These are phyloP conservation scores for Globisporangium canariense DNA, from an alignment of 352 stramenopile species.

Conservation along the genomic window DNA sequence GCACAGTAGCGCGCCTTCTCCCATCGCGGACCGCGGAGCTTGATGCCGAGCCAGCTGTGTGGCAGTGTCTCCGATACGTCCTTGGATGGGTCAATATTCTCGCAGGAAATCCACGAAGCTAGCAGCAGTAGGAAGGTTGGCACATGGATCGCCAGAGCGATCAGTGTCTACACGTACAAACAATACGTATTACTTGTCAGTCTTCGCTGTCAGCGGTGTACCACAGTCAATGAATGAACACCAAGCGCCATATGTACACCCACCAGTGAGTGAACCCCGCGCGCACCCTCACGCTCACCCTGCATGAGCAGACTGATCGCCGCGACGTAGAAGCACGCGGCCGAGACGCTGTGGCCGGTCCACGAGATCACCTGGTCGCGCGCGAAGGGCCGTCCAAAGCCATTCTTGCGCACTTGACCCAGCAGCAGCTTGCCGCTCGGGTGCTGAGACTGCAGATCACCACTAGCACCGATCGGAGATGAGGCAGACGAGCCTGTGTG, in stretches of 20 bases:
- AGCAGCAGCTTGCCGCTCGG: constrained; percentile 22
- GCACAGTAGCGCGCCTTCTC: constrained; percentile 81
- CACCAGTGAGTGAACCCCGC: constrained; percentile 18
- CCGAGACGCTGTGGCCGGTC: constrained; percentile 60
- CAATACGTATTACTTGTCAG: constrained; percentile 10
- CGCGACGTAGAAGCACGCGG: constrained; percentile 56
- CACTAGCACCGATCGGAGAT: neutral
- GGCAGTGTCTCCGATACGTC: constrained; percentile 32
- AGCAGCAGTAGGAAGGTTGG: constrained; percentile 47
- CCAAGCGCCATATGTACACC: neutral
- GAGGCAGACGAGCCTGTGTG: neutral
- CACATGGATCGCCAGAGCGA: constrained; percentile 50
- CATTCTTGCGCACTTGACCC: constrained; percentile 54
- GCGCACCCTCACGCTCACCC: constrained; percentile 2
- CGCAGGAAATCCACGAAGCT: constrained; percentile 65
- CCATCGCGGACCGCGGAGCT: constrained; percentile 65
- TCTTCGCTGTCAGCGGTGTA: neutral
- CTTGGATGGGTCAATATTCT: constrained; percentile 58
- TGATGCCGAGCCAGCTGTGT: constrained; percentile 68
- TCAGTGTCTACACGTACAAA: constrained; percentile 34
- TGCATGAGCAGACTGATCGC: constrained; percentile 24
- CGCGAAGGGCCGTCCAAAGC: constrained; percentile 67
- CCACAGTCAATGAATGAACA: neutral
- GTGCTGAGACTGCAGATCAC: neutral
- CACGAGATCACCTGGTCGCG: constrained; percentile 78